phyloP scores from a whole-genome alignment of 2,329 filamentous ascomycete genomes.

The Fusarium sp. region DNA sequence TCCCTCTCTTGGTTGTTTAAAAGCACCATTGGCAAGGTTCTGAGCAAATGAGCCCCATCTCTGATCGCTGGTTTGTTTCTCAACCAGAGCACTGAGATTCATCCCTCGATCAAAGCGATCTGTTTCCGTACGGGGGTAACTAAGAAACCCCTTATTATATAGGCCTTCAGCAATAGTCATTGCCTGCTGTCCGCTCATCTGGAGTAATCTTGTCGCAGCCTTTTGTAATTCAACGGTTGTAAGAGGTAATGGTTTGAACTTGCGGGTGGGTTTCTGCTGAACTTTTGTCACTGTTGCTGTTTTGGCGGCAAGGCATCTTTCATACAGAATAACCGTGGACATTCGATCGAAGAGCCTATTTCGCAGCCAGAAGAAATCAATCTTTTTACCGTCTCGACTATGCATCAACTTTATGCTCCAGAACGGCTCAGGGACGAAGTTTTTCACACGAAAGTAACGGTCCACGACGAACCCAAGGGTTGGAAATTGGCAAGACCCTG shows the following conservation, averaged over 20 bases:
- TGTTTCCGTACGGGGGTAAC: conserved; percentile 96
- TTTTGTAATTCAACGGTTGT: conserved; percentile 98
- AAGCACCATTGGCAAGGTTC: conserved; percentile 78
- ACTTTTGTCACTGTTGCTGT: conserved; percentile 85
- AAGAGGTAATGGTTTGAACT: conserved; percentile 92
- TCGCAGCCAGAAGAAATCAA: conserved; percentile 86
- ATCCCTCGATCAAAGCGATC: conserved; percentile 94
- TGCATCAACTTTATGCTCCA: conserved; percentile 93
- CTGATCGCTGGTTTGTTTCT: conserved; percentile 83
- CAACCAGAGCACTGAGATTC: conserved; percentile 81
- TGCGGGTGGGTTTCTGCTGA: conserved; percentile 89
- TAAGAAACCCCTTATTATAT: conserved; percentile 96
- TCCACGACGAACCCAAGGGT: conserved; percentile 98
- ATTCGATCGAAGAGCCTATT: conserved; percentile 89
- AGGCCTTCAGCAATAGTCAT: conserved; percentile 90
- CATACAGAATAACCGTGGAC: conserved; percentile 83
- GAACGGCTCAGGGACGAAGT: conserved; percentile 92
- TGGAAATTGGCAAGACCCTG: conserved; percentile 94
- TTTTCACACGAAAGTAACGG: conserved; percentile 91
- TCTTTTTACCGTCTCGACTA: conserved; percentile 79
- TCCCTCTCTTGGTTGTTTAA: conserved; percentile 84
- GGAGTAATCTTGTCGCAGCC: conserved; percentile 87
- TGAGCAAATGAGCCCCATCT: conserved; percentile 87
- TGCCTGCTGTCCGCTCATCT: conserved; percentile 90
- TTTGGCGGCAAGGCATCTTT: conserved; percentile 83